Percentiles rank a stretch among this genome's conserved stretches.
phyloP scores from a whole-genome alignment of 768 basidiomycete genomes.

The Trametes cingulata region DNA sequence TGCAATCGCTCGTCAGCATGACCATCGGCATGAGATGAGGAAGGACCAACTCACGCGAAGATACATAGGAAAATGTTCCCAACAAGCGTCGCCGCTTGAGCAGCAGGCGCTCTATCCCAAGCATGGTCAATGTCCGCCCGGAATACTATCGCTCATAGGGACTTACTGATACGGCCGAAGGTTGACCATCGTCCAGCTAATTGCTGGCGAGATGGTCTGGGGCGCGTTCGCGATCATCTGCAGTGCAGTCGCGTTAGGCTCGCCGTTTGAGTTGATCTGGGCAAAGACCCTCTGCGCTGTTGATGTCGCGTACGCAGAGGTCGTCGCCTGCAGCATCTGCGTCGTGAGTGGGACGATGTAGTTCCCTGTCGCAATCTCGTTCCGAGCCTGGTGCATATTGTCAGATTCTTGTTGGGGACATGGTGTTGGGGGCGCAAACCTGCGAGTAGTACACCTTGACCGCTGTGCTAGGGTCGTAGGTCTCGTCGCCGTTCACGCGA shows the following conservation, averaged over 20 bases:
- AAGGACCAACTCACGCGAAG: conserved; percentile 31
- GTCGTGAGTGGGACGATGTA: conserved; percentile 41
- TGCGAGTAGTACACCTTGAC: conserved; percentile 45
- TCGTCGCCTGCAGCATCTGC: conserved; percentile 26
- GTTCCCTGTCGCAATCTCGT: conserved; percentile 42
- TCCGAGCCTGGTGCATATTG: conserved; percentile 29
- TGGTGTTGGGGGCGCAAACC: conserved; percentile 24
- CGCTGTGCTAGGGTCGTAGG: conserved; percentile 38
- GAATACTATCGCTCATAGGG: background rate
- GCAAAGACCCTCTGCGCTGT: conserved; percentile 29
- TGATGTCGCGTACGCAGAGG: conserved; percentile 25
- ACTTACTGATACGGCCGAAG: conserved; percentile 40
- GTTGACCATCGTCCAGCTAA: conserved; percentile 39
- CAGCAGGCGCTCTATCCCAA: conserved; percentile 33
- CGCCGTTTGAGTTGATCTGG: conserved; percentile 27
- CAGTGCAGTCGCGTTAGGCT: conserved; percentile 41
- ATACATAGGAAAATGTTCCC: conserved; percentile 38
- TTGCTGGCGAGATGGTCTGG: conserved; percentile 36
- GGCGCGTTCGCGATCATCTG: conserved; percentile 40
- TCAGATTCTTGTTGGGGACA: background rate
- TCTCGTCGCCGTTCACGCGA: conserved; percentile 37
- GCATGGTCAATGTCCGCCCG: background rate
- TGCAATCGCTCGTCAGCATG: background rate
- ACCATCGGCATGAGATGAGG: too few relatives aligned
- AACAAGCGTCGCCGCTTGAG: conserved; percentile 45